Base-by-base conservation (phyloP, 2,329 filamentous ascomycete species). In the Aspergillus tubingensis region DNA sequence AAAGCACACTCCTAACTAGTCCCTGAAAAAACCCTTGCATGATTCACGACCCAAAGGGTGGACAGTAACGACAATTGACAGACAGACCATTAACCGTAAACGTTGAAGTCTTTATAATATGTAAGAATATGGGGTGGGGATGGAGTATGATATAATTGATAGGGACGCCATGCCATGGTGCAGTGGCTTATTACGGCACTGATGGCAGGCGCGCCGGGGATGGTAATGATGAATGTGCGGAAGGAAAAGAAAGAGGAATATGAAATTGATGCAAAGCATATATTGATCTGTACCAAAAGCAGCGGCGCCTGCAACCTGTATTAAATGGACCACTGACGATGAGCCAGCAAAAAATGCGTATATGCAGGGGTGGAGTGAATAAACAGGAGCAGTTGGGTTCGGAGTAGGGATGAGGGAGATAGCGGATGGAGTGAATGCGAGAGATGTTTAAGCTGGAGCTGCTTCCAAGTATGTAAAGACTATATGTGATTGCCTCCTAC, bases 301-400 rank as follows among this genome's bases (percentile, higher is more conserved):
- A 43, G 49, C 60, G 66, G 65, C 68, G 65, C 68, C 66, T 58
- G 66, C 57, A 67, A 62, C 64, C 67, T 70, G 59, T 68, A 69
- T 70, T 58, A 60, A 64, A 54, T 55, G 57, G 60, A 66, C 59
- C 59, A 66, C 62, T 49, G 58, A 59, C 32, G 52, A 59, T 38
- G 52, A 47, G 55, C 50, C 27, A 60, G 59, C 51, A 51, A 60
- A 58, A 58, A 58, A 62, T 60, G 62, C 54, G 44, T 69, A 68
- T 68, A 70, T 68, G 65, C 61, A 64, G 55, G 55, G 32, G 41
- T 38, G 52, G 53, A 53, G 53, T 13, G 51, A 48, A 55, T 47
- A 23, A 58, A 50, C 58, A 17, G 48, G 44, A 30, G 38, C 32
- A 57, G 41, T 47, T 17, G 23, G 11, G 43, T 48, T 36, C 32